phyloP scores from a whole-genome alignment of 2,329 filamentous ascomycete genomes.

The Beauveria medogensis region DNA sequence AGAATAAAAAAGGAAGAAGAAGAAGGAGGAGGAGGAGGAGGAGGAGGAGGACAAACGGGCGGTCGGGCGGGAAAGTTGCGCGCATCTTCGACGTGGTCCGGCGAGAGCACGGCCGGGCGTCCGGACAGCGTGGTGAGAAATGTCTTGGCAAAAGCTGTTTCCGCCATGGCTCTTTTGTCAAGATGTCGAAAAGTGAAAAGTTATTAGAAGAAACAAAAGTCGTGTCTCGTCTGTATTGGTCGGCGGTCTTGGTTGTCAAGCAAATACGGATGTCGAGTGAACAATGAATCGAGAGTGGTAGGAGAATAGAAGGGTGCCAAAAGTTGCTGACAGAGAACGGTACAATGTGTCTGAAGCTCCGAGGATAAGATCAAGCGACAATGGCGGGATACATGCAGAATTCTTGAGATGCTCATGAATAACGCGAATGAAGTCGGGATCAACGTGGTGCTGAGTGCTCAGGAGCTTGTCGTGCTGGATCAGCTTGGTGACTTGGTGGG shows the following conservation, averaged over 20 bases:
- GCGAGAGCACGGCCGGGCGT: constrained; percentile 70
- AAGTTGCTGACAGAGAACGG: too few relatives aligned
- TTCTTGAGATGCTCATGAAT: background rate
- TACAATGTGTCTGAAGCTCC: too few relatives aligned
- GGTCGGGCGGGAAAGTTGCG: constrained; percentile 66
- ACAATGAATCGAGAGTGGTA: too few relatives aligned
- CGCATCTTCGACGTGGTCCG: constrained; percentile 85
- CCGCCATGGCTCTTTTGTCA: constrained; percentile 52
- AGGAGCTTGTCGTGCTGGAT: background rate
- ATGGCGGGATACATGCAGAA: background rate
- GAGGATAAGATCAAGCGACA: too few relatives aligned
- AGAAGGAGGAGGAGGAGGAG: background rate
- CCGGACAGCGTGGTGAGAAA: constrained; percentile 77
- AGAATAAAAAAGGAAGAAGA: too few relatives aligned
- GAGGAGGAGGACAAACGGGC: constrained; percentile 47
- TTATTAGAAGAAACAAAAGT: too few relatives aligned
- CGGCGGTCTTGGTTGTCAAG: background rate
- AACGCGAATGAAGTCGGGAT: background rate
- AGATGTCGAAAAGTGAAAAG: too few relatives aligned
- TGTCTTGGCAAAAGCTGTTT: constrained; percentile 73
- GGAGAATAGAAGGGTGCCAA: too few relatives aligned
- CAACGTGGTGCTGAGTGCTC: background rate
- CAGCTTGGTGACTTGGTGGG: background rate
- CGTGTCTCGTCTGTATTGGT: background rate
- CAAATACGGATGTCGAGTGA: too few relatives aligned